Base-by-base conservation (phyloP, 1,139 yeast species). In the Cylindricascospora bacillispora region DNA sequence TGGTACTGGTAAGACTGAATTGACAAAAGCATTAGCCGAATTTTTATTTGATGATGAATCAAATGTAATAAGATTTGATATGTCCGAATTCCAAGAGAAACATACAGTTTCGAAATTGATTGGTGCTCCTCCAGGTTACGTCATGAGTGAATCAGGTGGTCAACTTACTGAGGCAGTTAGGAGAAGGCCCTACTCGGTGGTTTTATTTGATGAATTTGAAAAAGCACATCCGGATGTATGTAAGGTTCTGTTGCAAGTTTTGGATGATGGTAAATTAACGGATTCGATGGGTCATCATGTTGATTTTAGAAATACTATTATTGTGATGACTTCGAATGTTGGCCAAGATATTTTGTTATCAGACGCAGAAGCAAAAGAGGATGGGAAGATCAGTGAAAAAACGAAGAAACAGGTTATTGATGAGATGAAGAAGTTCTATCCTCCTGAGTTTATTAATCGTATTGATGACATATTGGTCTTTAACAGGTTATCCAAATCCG, bases 61-160 rank as follows among this genome's bases (percentile, higher is more conserved):
- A 27, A 71, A 94, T 5, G 86, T 89, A 17, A 72, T 85, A 20
- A 67, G 97, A 43, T 86, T 89, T 53, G 98, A 89, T 54, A 89
- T 89, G 97, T 81, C 94, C 15, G 98, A 89, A 54, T 89, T 86
- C 56, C 97, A 86, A 58, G 98, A 89, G 52, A 80, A 81, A 52
- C 95, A 85, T 55, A 67, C 93, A 0, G 74, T 86, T 9, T 79
- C 94, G 24, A 69, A 95, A 41, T 67, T 89, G 37, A 83, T 89
- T 44, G 98, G 98, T 27, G 89, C 97, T 1, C 98, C 98, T 5
- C 98, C 98, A 11, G 95, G 97, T 6, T 89, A 89, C 52, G 95
- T 89, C 20, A 93, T 95, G 28, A 86, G 85, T 57, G 98, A 89
- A 47, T 62, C 71, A 25, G 80, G 85, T 49, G 98, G 98, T 31